Evolutionary conservation across 768 basidiomycete species (phyloP), one percentile per base, ranked within the genome.

Genomic region (Tylopilus sp.): DNA sequence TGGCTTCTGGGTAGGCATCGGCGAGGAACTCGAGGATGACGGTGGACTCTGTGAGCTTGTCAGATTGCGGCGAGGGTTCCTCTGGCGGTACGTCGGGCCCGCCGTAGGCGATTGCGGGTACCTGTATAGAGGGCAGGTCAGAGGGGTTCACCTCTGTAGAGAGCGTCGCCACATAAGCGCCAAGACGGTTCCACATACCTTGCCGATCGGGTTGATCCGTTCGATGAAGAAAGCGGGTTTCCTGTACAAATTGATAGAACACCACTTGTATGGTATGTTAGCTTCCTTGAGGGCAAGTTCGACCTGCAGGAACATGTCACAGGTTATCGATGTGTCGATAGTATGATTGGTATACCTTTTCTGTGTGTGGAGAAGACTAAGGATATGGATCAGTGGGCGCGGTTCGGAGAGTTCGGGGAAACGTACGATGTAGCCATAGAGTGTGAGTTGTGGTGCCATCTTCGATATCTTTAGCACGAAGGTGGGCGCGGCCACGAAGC

Each of bases 21-120:
- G 81, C 82, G 56, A 86, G 59, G 68, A 86, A 82, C 61, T 86
- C 83, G 46, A 85, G 72, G 55, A 86, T 78, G 24, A 85, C 74
- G 38, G 78, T 76, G 2, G 83, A 85, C 24, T 41, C 85, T n/a
- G 82, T 76, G 56, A 86, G 59, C 62, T 85, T 86, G 42, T 68
- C 51, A 4, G 82, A 82, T 26, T 80, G 77, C 0, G 78, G 75
- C 4, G 83, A 83, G 0, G 85, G 85, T 13, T 74, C 61, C 22
- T 80, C 77, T 0, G 81, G 75, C 14, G 78, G 60, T 7, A 78
- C 78, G 17, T 72, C 69, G 1, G 84, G 80, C 1, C 84, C 83
- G 45, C 83, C 84, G 53, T 81, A 83, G 1, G 79, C 67, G 47
- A 85, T 70, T 0, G 81, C 82, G 36, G 83, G 80, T 10, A 84